Conservation (phyloP, 2,329 filamentous ascomycete genomes). For the Xylariales sp. region DNA sequence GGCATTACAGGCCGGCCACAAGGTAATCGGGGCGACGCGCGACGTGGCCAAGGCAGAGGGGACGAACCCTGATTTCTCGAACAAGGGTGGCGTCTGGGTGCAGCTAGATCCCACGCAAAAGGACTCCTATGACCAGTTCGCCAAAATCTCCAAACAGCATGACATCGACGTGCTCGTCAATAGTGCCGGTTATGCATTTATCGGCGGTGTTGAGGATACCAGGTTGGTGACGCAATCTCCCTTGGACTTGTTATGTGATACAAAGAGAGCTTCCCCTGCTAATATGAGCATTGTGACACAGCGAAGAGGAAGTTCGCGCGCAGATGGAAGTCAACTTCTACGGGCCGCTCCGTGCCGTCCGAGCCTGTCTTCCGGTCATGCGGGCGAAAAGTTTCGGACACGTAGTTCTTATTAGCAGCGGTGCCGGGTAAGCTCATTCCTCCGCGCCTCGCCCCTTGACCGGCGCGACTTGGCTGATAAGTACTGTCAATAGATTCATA, state of each 20-base stretch:
- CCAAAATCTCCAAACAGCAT: conserved; percentile 5
- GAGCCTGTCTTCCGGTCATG: conserved; percentile 48
- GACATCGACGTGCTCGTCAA: conserved; percentile 32
- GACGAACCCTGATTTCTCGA: conserved; percentile 10
- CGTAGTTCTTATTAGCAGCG: conserved; percentile 37
- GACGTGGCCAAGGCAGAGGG: conserved; percentile 19
- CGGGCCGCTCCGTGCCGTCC: conserved; percentile 60
- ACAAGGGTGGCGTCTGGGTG: conserved; percentile 17
- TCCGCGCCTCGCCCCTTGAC: background rate
- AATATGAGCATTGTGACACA: background rate
- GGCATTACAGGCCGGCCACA: conserved; percentile 23
- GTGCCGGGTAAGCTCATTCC: conserved; percentile 24
- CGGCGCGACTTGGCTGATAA: background rate
- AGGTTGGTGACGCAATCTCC: conserved; percentile 4
- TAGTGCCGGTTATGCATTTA: conserved; percentile 23
- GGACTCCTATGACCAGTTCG: conserved; percentile 18
- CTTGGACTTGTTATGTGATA: background rate
- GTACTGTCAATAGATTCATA: conserved; percentile 28
- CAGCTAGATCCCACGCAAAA: conserved; percentile 17
- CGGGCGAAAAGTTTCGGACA: conserved; percentile 27
- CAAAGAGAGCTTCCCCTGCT: background rate
- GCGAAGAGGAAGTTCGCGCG: conserved; percentile 25
- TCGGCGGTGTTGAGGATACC: conserved; percentile 28
- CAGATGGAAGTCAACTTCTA: conserved; percentile 66
- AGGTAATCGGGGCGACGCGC: conserved; percentile 23